Evolutionary conservation across 179 eudicot species (phyloP), one percentile per base, ranked within the genome.

Genomic region (Silene vulgaris): DNA sequence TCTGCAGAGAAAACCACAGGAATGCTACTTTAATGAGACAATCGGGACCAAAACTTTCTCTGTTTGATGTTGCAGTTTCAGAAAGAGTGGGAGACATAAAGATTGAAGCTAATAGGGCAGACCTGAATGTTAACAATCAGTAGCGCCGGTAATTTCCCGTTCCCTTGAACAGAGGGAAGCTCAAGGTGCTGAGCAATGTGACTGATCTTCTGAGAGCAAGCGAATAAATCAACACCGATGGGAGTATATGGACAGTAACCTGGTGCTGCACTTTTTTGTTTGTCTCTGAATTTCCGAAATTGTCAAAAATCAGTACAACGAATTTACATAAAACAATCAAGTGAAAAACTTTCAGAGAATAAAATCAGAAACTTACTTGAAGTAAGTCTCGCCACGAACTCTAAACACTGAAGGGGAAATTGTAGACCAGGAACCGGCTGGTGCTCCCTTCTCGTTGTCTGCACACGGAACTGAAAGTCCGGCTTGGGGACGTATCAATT

Each of bases 61-160:
- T 23, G 26, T 23, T 23, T 23, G 26, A 23, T 23, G 26, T 23
- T 23, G 26, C 26, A 23, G 26, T 32, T 32, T 32, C 35, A 32
- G 35, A 32, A 32, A 32, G 35, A 50, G 14, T 11, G 57, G 43
- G 43, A 37, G 43, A 37, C 13, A 50, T 52, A 14, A 52, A 16
- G 60, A 56, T 8, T 16, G 52, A 45, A 45, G 78, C 68, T 26
- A 16, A 57, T 20, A 61, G 52, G 26, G 59, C 61, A 37, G 69
- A 90, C 97, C 97, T 93, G 97, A 64, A 93, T 82, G 73, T 93
- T 93, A 35, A 93, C 92, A 66, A 93, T 84, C 71, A 93, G 77
- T 5, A 93, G 79, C 0, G 97, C 78, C 1, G 97, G 97, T 74
- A 93, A 82, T 57, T 79, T 74, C 23, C 82, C 82, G 74, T 89